Evolutionary conservation across 2,329 filamentous ascomycete genomes (phyloP).

Genomic region (Penicillium thymicola): DNA sequence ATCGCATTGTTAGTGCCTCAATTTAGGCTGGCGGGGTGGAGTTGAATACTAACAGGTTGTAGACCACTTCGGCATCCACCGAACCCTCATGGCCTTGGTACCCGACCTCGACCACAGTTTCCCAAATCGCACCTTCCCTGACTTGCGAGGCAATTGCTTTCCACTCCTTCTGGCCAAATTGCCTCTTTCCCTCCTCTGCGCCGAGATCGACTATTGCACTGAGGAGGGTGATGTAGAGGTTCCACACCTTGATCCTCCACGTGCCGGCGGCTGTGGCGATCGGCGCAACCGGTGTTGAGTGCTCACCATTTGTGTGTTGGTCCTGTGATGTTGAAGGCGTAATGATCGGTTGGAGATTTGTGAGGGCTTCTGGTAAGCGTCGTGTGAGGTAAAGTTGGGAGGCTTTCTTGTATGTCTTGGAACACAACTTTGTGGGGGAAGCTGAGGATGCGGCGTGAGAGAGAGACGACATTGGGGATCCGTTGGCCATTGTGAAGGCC

Average conservation of each 20-base stretch:
- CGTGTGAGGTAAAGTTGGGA: constrained; percentile 93
- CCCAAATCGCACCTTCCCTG: constrained; percentile 88
- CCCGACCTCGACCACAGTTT: constrained; percentile 81
- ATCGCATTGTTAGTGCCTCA: constrained; percentile 5
- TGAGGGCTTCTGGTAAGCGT: constrained; percentile 82
- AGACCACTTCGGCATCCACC: constrained; percentile 89
- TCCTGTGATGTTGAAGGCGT: constrained; percentile 49
- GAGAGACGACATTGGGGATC: constrained; percentile 32
- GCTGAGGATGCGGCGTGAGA: constrained; percentile 66
- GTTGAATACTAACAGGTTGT: constrained; percentile 45
- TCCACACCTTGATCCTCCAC: constrained; percentile 94
- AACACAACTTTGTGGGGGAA: constrained; percentile 62
- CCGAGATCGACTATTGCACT: constrained; percentile 89
- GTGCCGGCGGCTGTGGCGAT: constrained; percentile 76
- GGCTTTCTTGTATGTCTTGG: constrained; percentile 89
- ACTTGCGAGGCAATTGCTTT: constrained; percentile 77
- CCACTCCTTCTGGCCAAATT: constrained; percentile 85
- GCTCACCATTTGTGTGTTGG: constrained; percentile 45
- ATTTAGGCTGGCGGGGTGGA: background rate
- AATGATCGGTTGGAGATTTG: constrained; percentile 79
- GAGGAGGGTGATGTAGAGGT: constrained; percentile 87
- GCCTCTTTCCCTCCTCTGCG: constrained; percentile 81
- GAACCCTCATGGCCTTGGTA: constrained; percentile 86
- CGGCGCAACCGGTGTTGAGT: constrained; percentile 58
- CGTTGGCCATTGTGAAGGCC: constrained; percentile 30